Conservation (phyloP, 2,329 filamentous ascomycete species). For the Arthrobotrys musiformis region DNA sequence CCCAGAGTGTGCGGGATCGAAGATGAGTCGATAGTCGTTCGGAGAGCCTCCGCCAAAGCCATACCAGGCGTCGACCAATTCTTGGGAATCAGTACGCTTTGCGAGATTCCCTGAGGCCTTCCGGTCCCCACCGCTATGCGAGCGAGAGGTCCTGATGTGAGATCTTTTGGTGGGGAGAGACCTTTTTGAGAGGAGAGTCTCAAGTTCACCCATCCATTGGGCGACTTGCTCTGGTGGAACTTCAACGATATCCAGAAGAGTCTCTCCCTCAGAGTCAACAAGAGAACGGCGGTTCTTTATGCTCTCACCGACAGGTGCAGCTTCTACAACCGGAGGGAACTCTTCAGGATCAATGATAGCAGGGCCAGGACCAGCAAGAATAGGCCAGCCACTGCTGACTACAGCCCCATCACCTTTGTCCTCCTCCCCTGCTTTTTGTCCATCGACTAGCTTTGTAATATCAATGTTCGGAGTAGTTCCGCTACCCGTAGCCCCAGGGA, state of each 20-base stretch:
- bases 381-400: not conserved
- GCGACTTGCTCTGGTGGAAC: not conserved
- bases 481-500: not conserved
- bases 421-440: not conserved
- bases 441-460: not conserved
- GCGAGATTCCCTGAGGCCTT: not conserved
- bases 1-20: not conserved
- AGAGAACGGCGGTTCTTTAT: not conserved
- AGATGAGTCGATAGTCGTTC: not conserved
- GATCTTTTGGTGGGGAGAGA: not conserved
- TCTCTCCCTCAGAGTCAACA: not conserved
- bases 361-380: not conserved
- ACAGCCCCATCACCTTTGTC: too few relatives aligned
- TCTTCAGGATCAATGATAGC: not conserved
- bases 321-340: not conserved
- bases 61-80: not conserved
- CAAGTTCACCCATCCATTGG: not conserved
- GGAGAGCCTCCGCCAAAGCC: not conserved
- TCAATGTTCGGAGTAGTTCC: not conserved
- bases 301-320: not conserved
- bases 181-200: not conserved
- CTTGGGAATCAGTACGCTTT: not conserved
- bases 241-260: not conserved
- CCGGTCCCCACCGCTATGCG: not conserved
- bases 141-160: too few relatives aligned